Evolutionary conservation across 1,284 basidiomycete species (phyloP), one percentile per base, ranked within the genome.

Genomic region (Ustilago loliicola): DNA sequence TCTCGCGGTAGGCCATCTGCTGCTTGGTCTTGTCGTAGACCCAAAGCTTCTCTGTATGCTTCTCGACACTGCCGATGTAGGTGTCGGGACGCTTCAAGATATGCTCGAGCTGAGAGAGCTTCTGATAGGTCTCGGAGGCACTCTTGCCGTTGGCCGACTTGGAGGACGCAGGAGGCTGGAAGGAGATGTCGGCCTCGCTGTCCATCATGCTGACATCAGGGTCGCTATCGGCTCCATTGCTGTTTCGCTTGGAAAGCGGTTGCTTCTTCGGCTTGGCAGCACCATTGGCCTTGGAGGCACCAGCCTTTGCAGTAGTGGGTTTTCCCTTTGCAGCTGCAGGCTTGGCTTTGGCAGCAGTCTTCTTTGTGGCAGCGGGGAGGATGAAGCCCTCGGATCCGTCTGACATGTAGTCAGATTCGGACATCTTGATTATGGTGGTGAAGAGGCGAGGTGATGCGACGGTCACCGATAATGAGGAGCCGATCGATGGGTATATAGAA

Each of bases 61-160:
- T 76, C 68, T 85, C 84, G 62, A 86, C 81, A 73, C 83, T 84
- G 54, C 85, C 97, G 73, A 99, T 99, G 87, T 99, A 99, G 0
- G 96, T 95, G 87, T 99, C 97, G 1, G 97, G 97, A 70, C 97
- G 93, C 87, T 93, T 94, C 69, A 99, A 89, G 78, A 99, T 94
- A 83, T 99, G 97, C 86, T 99, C 95, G 21, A 98, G 89, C 92
- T 97, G 96, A 0, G 95, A 92, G 66, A 99, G 90, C 96, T 96
- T 97, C 72, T 92, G 92, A 86, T 97, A 98, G 58, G 91, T 96
- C 85, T 98, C 94, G 17, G 94, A 95, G 0, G 94, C 94, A 9
- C 91, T 92, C 89, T 98, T 97, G 87, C 82, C 77, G 69, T 47
- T 74, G 54, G 42, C 67, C 13, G 48, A 61, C 55, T 61, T 79